Conservation (phyloP, 495 filamentous ascomycete genomes). For the Tetracladium marchalianum region DNA sequence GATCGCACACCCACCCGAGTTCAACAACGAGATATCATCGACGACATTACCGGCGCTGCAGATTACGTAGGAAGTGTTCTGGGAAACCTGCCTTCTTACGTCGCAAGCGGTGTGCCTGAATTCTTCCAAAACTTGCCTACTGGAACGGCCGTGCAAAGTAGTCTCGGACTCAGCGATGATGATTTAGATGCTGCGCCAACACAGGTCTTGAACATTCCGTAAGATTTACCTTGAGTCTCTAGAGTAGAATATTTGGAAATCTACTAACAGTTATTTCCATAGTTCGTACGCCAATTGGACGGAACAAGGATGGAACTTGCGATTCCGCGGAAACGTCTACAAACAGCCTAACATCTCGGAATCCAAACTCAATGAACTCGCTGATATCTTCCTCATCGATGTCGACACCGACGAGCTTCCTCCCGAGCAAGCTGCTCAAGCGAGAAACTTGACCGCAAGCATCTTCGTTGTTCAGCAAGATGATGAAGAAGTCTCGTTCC, state of each 20-base stretch:
- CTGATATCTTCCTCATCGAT: constrained; percentile 59
- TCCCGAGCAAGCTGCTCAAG: constrained; percentile 47
- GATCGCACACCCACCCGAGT: constrained; percentile 22
- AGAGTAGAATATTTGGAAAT: background rate
- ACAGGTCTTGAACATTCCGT: constrained; percentile 62
- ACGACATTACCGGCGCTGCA: constrained; percentile 32
- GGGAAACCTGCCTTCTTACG: constrained; percentile 45
- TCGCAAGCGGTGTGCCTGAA: constrained; percentile 52
- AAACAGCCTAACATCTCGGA: constrained; percentile 60
- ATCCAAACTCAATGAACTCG: constrained; percentile 51
- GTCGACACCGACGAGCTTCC: constrained; percentile 49
- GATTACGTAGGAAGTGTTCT: constrained; percentile 36
- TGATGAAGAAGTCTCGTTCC: constrained; percentile 49
- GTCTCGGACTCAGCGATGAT: constrained; percentile 44
- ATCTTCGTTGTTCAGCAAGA: constrained; percentile 66
- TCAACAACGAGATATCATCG: constrained; percentile 21
- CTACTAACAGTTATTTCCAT: background rate
- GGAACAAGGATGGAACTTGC: constrained; percentile 62
- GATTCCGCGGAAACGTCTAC: constrained; percentile 71
- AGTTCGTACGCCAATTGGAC: constrained; percentile 60
- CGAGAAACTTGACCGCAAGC: constrained; percentile 60
- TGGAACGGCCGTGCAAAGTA: constrained; percentile 45
- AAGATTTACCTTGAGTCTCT: constrained; percentile 10
- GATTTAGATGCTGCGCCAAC: constrained; percentile 54
- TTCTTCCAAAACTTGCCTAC: constrained; percentile 61